phyloP scores from a whole-genome alignment of 805 yeast genomes.

The Candida patagonica region DNA sequence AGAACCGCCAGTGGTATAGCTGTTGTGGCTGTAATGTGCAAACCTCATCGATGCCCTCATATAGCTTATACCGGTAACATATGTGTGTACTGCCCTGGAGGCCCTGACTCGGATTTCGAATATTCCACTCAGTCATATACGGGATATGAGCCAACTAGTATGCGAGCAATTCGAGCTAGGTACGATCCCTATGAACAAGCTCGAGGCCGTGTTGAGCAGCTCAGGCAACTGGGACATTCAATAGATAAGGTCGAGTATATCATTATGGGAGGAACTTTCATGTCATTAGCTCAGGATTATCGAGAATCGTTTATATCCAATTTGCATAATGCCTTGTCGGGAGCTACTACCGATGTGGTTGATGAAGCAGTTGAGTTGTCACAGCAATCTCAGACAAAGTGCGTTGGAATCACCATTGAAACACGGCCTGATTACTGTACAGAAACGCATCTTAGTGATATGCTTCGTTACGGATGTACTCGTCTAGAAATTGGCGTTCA shows the following conservation, averaged over 20 bases:
- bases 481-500: constrained; percentile 96
- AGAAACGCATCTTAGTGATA: constrained; percentile 87
- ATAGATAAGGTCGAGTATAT: constrained; percentile 97
- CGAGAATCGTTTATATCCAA: constrained; percentile 83
- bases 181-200: constrained; percentile 99
- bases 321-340: constrained; percentile 90
- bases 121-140: constrained; percentile 97
- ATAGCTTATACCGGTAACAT: constrained; percentile 98
- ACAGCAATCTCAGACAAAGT: constrained; percentile 89
- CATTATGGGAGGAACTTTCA: constrained; percentile 98
- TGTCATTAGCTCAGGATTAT: constrained; percentile 86
- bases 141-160: constrained; percentile 97
- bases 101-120: constrained; percentile 97
- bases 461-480: constrained; percentile 95
- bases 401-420: constrained; percentile 97
- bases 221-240: constrained; percentile 89
- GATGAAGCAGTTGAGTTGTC: constrained; percentile 88
- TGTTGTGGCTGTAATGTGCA: constrained; percentile 98
- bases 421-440: constrained; percentile 98
- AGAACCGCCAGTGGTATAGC: constrained; percentile 98
- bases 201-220: constrained; percentile 92
- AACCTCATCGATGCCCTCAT: constrained; percentile 98
- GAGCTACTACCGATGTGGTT: constrained; percentile 75
- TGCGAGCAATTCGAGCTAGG: constrained; percentile 98
- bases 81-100: constrained; percentile 97